Evolutionary conservation across 1,284 basidiomycete species (phyloP), one percentile per base, ranked within the genome.

Genomic region (Anthracocystis setariae): DNA sequence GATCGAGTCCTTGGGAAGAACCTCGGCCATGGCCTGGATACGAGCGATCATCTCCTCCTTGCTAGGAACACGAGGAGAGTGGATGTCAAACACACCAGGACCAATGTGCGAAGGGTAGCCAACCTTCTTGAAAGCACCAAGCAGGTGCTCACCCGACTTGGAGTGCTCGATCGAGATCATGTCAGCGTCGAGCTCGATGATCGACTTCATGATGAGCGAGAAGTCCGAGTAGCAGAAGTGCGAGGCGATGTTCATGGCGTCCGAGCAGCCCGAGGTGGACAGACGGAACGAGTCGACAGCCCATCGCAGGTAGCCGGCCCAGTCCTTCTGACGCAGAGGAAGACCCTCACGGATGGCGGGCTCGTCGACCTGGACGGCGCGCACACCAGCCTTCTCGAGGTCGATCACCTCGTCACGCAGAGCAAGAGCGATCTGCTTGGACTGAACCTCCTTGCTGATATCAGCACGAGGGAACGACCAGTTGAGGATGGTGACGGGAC

Each of bases 401-500:
- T 99, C 96, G 77, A 92, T 79, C 73, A 99, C 96, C 86, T 99
- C 96, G 83, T 98, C 96, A 80, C 96, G 94, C 82, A 99, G 92
- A 65, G 96, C 92, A 72, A 99, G 89, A 59, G 96, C 96, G 80
- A 99, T 90, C 86, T 99, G 96, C 88, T 94, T 94, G 84, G 93
- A 94, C 87, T 99, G 96, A 72, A 95, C 85, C 86, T 98, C 96
- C 85, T 93, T 92, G 66, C 91, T 89, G 81, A 98, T 91, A 85
- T 99, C 96, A 77, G 93, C 93, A 86, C 96, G 95, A 82, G 96
- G 96, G 95, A 98, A 99, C 42, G 96, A 98, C 96, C 96, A 98
- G 89, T 98, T 98, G 85, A 98, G 89, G 86, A 98, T 97, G 58
- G 84, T 85, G 69, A 85, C 84, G 42, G 83, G 84, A 71, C 94